phyloP scores from a whole-genome alignment of 805 yeast genomes.

The Jamesozyma piceae region DNA sequence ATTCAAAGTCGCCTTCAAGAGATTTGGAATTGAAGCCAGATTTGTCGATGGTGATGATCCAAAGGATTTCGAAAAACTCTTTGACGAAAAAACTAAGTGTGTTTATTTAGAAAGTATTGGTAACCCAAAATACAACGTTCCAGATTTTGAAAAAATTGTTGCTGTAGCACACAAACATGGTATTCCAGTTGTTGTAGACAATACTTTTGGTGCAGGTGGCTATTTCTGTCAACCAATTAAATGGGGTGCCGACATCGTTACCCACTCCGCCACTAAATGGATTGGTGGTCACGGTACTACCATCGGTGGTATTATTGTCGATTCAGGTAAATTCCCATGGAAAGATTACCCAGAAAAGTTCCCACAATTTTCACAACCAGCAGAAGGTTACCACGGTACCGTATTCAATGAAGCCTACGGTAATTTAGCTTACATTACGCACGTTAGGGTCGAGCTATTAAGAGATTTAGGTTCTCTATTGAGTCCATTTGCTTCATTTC shows the following conservation, averaged over 20 bases:
- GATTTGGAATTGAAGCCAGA: slow-evolving; percentile 76
- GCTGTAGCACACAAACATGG: slow-evolving; percentile 79
- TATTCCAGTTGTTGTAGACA: slow-evolving; percentile 84
- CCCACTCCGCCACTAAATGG: slow-evolving; percentile 96
- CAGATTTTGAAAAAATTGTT: slow-evolving; percentile 73
- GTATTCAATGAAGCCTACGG: slow-evolving; percentile 76
- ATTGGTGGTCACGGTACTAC: slow-evolving; percentile 96
- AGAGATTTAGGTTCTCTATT: slow-evolving; percentile 89
- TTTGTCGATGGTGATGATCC: slow-evolving; percentile 75
- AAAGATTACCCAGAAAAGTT: slow-evolving; percentile 71
- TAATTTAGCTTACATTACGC: slow-evolving; percentile 66
- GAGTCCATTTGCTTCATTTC: slow-evolving; percentile 83
- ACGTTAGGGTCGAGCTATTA: slow-evolving; percentile 71
- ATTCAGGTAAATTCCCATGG: slow-evolving; percentile 92
- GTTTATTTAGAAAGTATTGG: slow-evolving; percentile 85
- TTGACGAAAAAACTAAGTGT: slow-evolving; percentile 83
- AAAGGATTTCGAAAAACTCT: slow-evolving; percentile 59
- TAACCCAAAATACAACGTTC: slow-evolving; percentile 86
- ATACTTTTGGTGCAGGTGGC: slow-evolving; percentile 97
- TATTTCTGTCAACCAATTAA: slow-evolving; percentile 74
- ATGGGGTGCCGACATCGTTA: slow-evolving; percentile 85
- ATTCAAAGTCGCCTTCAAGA: slow-evolving; percentile 83
- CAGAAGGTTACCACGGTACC: slow-evolving; percentile 90
- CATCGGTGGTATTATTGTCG: slow-evolving; percentile 83
- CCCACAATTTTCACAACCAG: slow-evolving; percentile 86